Evolutionary conservation across 2,329 filamentous ascomycete genomes (phyloP).

Genomic region (Huntiella bhutanensis): DNA sequence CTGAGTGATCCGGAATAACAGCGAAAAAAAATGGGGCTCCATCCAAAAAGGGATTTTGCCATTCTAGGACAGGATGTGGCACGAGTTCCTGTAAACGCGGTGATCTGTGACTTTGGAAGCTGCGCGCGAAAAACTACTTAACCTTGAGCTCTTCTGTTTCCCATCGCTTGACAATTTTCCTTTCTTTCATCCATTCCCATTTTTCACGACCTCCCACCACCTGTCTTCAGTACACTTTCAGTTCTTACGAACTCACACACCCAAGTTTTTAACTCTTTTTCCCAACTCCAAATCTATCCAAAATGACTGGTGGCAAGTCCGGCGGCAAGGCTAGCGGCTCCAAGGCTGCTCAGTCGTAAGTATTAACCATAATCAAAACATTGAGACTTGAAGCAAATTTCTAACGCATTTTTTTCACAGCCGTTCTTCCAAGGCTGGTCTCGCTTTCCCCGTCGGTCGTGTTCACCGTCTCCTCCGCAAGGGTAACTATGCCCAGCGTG

Average conservation of each 20-base stretch:
- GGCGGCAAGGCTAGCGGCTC: constrained; percentile 98
- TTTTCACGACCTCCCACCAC: constrained; percentile 11
- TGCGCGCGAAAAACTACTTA: constrained; percentile 37
- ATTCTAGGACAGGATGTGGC: constrained; percentile 13
- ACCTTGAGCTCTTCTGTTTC: constrained; percentile 27
- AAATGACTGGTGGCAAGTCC: constrained; percentile 99
- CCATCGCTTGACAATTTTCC: not conserved
- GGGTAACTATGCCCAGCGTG: constrained; percentile 99
- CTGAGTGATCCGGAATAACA: constrained; percentile 6
- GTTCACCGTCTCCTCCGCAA: constrained; percentile 97
- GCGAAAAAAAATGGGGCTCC: constrained; percentile 6
- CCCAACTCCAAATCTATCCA: constrained; percentile 27
- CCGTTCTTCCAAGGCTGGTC: constrained; percentile 96
- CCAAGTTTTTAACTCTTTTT: constrained; percentile 12
- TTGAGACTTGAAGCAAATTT: not conserved
- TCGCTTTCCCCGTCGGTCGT: constrained; percentile 97
- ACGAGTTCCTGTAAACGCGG: constrained; percentile 12
- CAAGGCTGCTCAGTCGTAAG: constrained; percentile 99
- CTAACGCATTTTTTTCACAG: constrained; percentile 33
- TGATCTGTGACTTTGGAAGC: constrained; percentile 31
- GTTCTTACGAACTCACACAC: constrained; percentile 5
- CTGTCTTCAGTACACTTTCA: not conserved
- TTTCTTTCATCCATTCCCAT: constrained; percentile 17
- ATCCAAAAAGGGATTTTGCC: constrained; percentile 14
- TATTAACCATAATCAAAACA: constrained; percentile 16